Evolutionary conservation across 2,329 filamentous ascomycete species (phyloP).

Genomic region (Hortaea sp.): DNA sequence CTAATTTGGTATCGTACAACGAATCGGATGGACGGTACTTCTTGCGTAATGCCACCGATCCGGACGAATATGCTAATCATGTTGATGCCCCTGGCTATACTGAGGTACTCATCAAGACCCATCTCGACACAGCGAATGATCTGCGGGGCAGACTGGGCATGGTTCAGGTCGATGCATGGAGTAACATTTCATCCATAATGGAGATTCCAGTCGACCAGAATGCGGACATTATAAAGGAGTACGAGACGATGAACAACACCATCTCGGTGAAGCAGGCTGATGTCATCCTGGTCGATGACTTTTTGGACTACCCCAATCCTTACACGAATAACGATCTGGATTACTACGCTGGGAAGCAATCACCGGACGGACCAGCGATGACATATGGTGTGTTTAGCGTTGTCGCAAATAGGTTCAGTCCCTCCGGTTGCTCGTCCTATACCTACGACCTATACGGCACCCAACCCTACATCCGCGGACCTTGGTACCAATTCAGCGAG

Average conservation of each 20-base stretch:
- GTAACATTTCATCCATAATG: constrained; percentile 46
- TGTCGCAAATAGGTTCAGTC: constrained; percentile 54
- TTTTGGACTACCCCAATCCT: constrained; percentile 50
- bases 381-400: constrained; percentile 62
- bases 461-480: constrained; percentile 53
- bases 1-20: constrained; percentile 51
- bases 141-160: constrained; percentile 50
- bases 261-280: constrained; percentile 62
- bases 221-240: constrained; percentile 55
- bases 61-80: constrained; percentile 58
- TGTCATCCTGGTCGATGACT: constrained; percentile 56
- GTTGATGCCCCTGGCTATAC: constrained; percentile 61
- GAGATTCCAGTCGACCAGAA: constrained; percentile 42
- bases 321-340: constrained; percentile 50
- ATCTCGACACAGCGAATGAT: constrained; percentile 46
- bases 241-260: constrained; percentile 55
- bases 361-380: constrained; percentile 59
- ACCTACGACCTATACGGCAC: constrained; percentile 57
- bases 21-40: constrained; percentile 41
- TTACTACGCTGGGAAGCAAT: constrained; percentile 61
- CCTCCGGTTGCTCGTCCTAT: constrained; percentile 57
- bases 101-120: constrained; percentile 50
- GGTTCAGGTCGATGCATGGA: constrained; percentile 48
- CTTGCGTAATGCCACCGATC: constrained; percentile 59
- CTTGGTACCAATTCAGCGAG: constrained; percentile 63